Conservation (phyloP, 768 basidiomycete genomes). For the Tylopilus balloui region DNA sequence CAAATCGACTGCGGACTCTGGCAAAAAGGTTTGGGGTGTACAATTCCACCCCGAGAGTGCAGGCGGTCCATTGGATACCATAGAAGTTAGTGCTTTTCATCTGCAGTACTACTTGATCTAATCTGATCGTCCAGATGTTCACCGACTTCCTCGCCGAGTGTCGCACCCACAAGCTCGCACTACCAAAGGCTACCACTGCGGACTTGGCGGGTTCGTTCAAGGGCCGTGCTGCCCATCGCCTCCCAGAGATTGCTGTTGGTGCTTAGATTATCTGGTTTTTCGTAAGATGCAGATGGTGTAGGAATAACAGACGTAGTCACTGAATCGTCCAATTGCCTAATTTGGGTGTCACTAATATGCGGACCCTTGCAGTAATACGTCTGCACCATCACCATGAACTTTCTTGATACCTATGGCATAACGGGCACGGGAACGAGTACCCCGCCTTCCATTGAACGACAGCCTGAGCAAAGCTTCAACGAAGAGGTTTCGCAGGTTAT, state of each 20-base stretch:
- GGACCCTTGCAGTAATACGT: neutral
- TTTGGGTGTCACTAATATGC: conserved; percentile 1
- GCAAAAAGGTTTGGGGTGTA: conserved; percentile 93
- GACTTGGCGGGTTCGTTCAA: conserved; percentile 17
- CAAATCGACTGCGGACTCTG: conserved; percentile 86
- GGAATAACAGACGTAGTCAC: neutral
- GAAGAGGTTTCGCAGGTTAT: conserved; percentile 89
- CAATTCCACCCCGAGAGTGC: conserved; percentile 99
- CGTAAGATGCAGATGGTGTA: conserved; percentile 16
- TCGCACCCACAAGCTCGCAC: conserved; percentile 47
- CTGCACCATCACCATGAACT: conserved; percentile 51
- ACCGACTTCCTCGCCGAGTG: conserved; percentile 87
- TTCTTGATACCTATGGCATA: conserved; percentile 66
- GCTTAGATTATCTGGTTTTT: conserved; percentile 18
- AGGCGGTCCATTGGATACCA: conserved; percentile 97
- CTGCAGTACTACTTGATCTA: neutral
- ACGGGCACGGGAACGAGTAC: conserved; percentile 40
- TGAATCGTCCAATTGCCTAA: conserved; percentile 8
- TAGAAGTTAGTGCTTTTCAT: conserved; percentile 58
- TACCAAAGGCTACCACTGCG: conserved; percentile 19
- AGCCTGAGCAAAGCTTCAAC: conserved; percentile 58
- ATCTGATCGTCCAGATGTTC: conserved; percentile 65
- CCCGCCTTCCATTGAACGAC: conserved; percentile 37
- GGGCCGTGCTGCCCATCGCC: conserved; percentile 16
- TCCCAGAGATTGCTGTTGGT: conserved; percentile 25